Evolutionary conservation across 2,329 filamentous ascomycete genomes (phyloP), one percentile per base, ranked within the genome.

Genomic region (Aspergillus sp.): DNA sequence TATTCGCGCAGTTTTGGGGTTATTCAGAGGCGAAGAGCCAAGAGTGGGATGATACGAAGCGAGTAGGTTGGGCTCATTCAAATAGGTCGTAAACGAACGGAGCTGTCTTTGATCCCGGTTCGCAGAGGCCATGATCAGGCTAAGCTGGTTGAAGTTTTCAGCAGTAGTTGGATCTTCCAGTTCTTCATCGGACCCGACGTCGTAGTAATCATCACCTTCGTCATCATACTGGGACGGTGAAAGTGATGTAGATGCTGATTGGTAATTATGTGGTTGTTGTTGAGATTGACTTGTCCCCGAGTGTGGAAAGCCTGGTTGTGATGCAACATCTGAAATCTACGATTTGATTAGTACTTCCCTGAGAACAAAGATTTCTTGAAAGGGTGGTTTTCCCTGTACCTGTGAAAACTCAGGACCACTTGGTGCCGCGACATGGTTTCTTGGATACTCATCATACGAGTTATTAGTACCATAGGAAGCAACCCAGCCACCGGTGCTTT

Each of bases 1-100:
- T 6, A 96, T 87, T 31, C 88, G 85, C 14, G 91, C 89, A 11
- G 91, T 94, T 63, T 89, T 88, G 2, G 87, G 84, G 64, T 97
- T 92, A 66, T 88, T 90, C 29, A 97, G 79, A 32, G 95, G 93
- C 45, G 88, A 89, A 32, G 85, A 85, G 22, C 82, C 77, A 4
- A 86, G 83, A 1, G 86, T 85, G 5, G 89, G 88, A 46, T 83
- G 81, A 67, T 93, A 92, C 2, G 84, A 86, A 14, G 86, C 82
- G 50, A 92, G 79, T 10, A 81, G 67, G 56, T 81, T 79, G 1
- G 77, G 73, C 57, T 81, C 78, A 39, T 80, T 78, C 52, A 81
- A 57, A 59, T 81, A 80, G 7, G 78, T 80, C 4, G 76, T 80
- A 62, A 81, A 81, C 3, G 79, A 81, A 49, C 81, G 76, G 36